Base-by-base conservation (phyloP, 352 stramenopile species). In the Globisporangium takayamanum region DNA sequence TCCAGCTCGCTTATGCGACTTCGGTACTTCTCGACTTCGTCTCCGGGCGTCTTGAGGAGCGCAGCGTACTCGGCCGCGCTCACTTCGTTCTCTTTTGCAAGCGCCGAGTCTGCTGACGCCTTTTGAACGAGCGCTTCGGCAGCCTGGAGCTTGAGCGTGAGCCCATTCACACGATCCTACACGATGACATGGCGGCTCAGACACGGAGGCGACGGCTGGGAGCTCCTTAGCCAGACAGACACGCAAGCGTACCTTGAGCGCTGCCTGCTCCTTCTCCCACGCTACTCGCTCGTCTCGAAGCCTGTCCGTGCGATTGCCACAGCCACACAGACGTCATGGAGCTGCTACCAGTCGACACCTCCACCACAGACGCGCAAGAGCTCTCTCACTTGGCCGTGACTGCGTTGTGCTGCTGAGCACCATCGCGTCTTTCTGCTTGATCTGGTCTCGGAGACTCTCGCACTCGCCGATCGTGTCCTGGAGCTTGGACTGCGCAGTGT, bases 401-500 rank as follows among this genome's bases (percentile, higher is more conserved):
- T 5, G 75, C 60, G 55, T 76, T 82, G 62, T 92, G 83, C 69
- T 89, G 51, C 60, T 79, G 30, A 83, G 62, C 26, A 88, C 65
- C n/a, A 88, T 66, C 11, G 70, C 49, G 14, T 89, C 83, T 47
- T 89, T 90, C 60, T 91, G 83, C 56, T 87, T 87, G 11, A 91
- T 50, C 51, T 93, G 80, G 2, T 88, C 81, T 28, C 78, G 79
- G 25, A 90, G 53, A 55, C 68, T 64, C 44, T 91, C 78, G 45
- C 61, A 73, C 45, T 92, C 81, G n/a, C 70, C 74, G 8, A 49
- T 53, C 16, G 76, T 39, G 45, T 89, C 72, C 1, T 76, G 68
- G 15, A 89, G 55, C 53, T 87, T 88, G 45, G 71, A 84, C 45
- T 90, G 73, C 4, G 70, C 60, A 11, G 85, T 59, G 18, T 89